phyloP scores from a whole-genome alignment of 345 rosid genomes.

The Populus simonii region DNA sequence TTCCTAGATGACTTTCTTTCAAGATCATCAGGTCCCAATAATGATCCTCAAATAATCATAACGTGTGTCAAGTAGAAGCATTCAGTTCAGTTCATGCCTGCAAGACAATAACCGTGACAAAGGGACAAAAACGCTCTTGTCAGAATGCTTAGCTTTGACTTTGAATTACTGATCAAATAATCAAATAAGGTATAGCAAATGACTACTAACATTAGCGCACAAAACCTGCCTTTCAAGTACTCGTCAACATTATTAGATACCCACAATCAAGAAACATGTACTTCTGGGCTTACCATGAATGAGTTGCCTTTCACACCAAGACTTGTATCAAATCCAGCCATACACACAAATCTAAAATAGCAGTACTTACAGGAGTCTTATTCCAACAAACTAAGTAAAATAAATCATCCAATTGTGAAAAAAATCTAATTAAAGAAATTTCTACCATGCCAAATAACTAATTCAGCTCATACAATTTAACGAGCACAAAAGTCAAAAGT shows the following conservation, averaged over 20 bases:
- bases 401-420: neutral
- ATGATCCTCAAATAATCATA: too few relatives aligned
- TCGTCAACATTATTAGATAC: neutral
- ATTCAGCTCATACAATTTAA: neutral
- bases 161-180: neutral
- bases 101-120: neutral
- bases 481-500: neutral
- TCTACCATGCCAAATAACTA: neutral
- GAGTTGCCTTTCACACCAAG: neutral
- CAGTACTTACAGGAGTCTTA: neutral
- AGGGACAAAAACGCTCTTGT: neutral
- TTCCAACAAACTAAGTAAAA: neutral
- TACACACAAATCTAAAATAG: neutral
- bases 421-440: neutral
- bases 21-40: too few relatives aligned
- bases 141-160: neutral
- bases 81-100: neutral
- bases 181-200: conserved; percentile 14
- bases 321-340: neutral
- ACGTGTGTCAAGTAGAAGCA: neutral
- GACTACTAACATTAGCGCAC: neutral
- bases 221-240: conserved; percentile 15
- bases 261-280: neutral
- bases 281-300: neutral
- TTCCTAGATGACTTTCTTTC: too few relatives aligned